Conservation (phyloP, 441 rosid species). For the Metrosideros polymorpha region DNA sequence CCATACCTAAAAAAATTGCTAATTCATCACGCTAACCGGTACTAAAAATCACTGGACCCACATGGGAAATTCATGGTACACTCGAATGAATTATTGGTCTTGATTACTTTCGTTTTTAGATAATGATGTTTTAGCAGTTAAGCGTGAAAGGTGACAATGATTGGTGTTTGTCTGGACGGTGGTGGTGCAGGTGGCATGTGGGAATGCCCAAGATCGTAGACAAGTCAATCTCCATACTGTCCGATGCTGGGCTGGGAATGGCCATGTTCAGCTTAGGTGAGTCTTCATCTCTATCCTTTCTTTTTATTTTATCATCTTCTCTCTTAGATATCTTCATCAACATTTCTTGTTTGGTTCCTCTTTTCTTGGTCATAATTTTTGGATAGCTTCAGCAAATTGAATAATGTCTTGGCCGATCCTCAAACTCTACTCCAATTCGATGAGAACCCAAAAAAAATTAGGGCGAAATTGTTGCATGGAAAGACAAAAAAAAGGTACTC, state of each 20-base stretch:
- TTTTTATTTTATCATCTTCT: neutral
- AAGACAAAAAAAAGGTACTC: neutral
- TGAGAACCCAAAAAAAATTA: neutral
- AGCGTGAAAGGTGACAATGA: neutral
- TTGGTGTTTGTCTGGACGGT: neutral
- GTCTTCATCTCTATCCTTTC: neutral
- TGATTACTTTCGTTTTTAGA: neutral
- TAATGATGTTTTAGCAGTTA: neutral
- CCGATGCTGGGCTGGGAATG: slow-evolving; percentile 78
- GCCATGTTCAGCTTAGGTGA: slow-evolving; percentile 79
- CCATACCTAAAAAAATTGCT: too few relatives aligned
- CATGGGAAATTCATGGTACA: neutral
- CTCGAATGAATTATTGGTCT: neutral
- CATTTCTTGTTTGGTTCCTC: neutral
- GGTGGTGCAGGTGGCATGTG: slow-evolving; percentile 62
- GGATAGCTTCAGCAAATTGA: neutral
- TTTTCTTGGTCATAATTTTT: too few relatives aligned
- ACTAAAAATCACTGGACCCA: neutral
- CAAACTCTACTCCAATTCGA: neutral
- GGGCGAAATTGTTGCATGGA: too few relatives aligned
- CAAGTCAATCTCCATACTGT: slow-evolving; percentile 53
- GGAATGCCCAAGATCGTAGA: slow-evolving; percentile 49
- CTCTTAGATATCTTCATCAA: neutral
- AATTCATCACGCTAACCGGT: neutral
- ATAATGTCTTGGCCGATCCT: neutral